phyloP scores from a whole-genome alignment of 1,284 basidiomycete genomes.

The Leucoagaricus sp. region DNA sequence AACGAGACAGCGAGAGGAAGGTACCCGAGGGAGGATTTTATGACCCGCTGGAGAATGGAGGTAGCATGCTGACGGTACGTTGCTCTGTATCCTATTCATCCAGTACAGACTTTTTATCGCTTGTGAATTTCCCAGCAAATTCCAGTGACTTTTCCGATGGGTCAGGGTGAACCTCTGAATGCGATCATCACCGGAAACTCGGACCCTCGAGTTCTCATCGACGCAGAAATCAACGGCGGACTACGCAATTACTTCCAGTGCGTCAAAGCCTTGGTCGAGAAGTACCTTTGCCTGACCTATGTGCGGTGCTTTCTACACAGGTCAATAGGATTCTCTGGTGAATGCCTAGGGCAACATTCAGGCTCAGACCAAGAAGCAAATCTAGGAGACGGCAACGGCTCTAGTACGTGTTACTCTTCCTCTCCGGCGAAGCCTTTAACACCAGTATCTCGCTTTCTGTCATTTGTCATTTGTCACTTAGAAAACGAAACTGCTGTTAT shows the following conservation, averaged over 20 bases:
- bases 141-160: constrained; percentile 65
- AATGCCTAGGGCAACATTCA: constrained; percentile 83
- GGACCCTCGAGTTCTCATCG: constrained; percentile 69
- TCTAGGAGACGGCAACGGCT: constrained; percentile 83
- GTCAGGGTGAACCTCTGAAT: constrained; percentile 90
- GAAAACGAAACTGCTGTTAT: constrained; percentile 80
- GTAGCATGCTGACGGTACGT: constrained; percentile 46
- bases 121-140: constrained; percentile 36
- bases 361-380: constrained; percentile 75
- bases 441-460: neutral
- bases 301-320: constrained; percentile 24
- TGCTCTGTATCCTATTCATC: neutral
- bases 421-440: too few relatives aligned
- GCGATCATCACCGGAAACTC: constrained; percentile 84
- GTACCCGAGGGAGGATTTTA: constrained; percentile 41
- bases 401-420: constrained; percentile 42
- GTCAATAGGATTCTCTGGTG: constrained; percentile 63
- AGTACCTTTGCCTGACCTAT: constrained; percentile 2
- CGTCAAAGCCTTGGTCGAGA: constrained; percentile 23
- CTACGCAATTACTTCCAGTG: constrained; percentile 72
- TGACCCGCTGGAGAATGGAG: constrained; percentile 37
- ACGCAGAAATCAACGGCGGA: constrained; percentile 66
- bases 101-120: neutral
- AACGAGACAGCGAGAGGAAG: constrained; percentile 25
- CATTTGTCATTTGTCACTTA: constrained; percentile 31